Evolutionary conservation across 2,329 filamentous ascomycete genomes (phyloP).

Genomic region (Arthrocladium fulminans): DNA sequence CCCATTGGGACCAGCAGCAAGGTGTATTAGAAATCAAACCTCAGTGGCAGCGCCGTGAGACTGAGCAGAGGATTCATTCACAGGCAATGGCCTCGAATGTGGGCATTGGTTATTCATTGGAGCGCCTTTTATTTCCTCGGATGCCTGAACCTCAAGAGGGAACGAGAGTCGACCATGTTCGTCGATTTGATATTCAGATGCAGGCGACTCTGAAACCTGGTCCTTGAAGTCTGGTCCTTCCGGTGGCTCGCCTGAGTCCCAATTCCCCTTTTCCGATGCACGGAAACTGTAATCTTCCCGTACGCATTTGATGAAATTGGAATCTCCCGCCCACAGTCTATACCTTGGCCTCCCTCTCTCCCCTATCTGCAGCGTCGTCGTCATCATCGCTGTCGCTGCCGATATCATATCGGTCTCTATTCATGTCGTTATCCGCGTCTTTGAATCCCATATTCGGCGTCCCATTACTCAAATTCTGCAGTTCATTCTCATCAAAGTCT

Average conservation of each 20-base stretch:
- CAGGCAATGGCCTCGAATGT: too few relatives aligned
- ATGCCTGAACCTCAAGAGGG: too few relatives aligned
- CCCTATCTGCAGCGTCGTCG: slow-evolving; percentile 14
- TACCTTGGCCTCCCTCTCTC: neutral
- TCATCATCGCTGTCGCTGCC: slow-evolving; percentile 40
- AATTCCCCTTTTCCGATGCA: neutral
- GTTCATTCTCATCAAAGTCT: slow-evolving; percentile 53
- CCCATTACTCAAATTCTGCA: slow-evolving; percentile 43
- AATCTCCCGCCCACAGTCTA: neutral
- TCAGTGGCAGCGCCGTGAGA: too few relatives aligned
- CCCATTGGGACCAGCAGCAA: too few relatives aligned
- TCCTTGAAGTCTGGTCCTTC: too few relatives aligned
- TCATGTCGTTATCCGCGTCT: slow-evolving; percentile 22
- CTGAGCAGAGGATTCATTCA: too few relatives aligned
- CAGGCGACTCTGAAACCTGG: too few relatives aligned
- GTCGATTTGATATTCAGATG: too few relatives aligned
- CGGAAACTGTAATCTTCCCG: neutral
- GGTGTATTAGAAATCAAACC: too few relatives aligned
- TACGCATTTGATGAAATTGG: neutral
- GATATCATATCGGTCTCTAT: slow-evolving; percentile 38
- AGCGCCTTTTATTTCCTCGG: too few relatives aligned
- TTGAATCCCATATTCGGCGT: slow-evolving; percentile 16
- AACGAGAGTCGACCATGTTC: too few relatives aligned
- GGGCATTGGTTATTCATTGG: too few relatives aligned
- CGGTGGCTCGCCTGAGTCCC: neutral